phyloP scores from a whole-genome alignment of 352 stramenopile species.

The Globisporangium polare region DNA sequence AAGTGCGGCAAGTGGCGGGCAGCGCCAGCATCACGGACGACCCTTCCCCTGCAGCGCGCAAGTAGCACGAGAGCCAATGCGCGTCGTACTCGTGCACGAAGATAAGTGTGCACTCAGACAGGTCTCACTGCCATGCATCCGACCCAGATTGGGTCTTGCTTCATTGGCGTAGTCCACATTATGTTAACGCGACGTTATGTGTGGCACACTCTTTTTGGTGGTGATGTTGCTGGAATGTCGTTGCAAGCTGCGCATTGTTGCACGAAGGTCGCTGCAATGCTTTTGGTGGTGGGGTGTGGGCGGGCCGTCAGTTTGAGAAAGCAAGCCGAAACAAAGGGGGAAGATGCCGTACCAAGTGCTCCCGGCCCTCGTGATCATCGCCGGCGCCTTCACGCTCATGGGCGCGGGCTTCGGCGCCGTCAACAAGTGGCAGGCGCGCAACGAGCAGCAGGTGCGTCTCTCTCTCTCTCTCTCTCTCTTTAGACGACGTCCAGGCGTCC shows the following conservation, averaged over 20 bases:
- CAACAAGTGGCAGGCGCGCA: constrained; percentile 71
- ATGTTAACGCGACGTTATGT: not conserved
- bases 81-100: no score
- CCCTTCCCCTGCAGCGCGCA: not conserved
- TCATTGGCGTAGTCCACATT: not conserved
- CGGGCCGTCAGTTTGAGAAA: constrained; percentile 6
- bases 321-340: not conserved
- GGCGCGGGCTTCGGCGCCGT: constrained; percentile 63
- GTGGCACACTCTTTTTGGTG: not conserved
- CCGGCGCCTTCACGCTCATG: constrained; percentile 74
- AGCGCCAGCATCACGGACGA: constrained; percentile 18
- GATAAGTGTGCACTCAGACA: no score
- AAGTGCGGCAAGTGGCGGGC: constrained; percentile 23
- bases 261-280: not conserved
- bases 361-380: constrained; percentile 74
- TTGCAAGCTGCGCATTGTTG: not conserved
- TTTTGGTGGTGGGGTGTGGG: constrained; percentile 16
- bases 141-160: no score
- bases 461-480: not conserved
- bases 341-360: constrained; percentile 87
- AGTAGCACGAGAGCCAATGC: not conserved
- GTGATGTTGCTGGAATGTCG: not conserved
- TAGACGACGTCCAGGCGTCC: not conserved
- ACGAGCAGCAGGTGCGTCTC: constrained; percentile 58
- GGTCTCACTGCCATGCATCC: no score